Conservation (phyloP, 75 land plant species). For the Cunninghamia lanceolata region DNA sequence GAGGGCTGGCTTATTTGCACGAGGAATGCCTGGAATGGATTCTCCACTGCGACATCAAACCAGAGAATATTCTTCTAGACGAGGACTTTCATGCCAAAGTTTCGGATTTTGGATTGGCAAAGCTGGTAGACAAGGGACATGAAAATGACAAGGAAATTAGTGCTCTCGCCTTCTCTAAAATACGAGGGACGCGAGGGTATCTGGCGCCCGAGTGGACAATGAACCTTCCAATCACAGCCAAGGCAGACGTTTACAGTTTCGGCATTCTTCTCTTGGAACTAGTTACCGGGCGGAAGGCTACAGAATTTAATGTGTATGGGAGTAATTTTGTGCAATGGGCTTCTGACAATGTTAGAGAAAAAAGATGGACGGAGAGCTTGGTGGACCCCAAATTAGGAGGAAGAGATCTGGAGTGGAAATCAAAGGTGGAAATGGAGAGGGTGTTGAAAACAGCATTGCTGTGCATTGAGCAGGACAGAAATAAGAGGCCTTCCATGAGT, state of each 20-base stretch:
- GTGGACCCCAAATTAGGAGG: slow-evolving; percentile 22
- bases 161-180: slow-evolving; percentile 34
- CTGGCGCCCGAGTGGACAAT: slow-evolving; percentile 66
- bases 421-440: slow-evolving; percentile 24
- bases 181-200: slow-evolving; percentile 67
- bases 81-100: slow-evolving; percentile 22
- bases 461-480: slow-evolving; percentile 64
- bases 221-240: background rate
- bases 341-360: background rate
- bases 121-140: slow-evolving; percentile 12
- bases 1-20: slow-evolving; percentile 36
- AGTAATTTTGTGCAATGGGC: no score
- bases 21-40: background rate
- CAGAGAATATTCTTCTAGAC: slow-evolving; percentile 18
- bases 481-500: slow-evolving; percentile 64
- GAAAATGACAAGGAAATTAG: slow-evolving; percentile 28
- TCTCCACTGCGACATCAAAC: no score
- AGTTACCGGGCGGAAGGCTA: no score
- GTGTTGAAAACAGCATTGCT: slow-evolving; percentile 66
- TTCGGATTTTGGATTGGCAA: slow-evolving; percentile 42
- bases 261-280: no score
- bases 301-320: no score
- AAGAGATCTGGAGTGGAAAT: slow-evolving; percentile 23
- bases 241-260: no score
- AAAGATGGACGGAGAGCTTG: slow-evolving; percentile 43